phyloP scores from a whole-genome alignment of 1,284 basidiomycete genomes.

The Rhizopogon parksii region DNA sequence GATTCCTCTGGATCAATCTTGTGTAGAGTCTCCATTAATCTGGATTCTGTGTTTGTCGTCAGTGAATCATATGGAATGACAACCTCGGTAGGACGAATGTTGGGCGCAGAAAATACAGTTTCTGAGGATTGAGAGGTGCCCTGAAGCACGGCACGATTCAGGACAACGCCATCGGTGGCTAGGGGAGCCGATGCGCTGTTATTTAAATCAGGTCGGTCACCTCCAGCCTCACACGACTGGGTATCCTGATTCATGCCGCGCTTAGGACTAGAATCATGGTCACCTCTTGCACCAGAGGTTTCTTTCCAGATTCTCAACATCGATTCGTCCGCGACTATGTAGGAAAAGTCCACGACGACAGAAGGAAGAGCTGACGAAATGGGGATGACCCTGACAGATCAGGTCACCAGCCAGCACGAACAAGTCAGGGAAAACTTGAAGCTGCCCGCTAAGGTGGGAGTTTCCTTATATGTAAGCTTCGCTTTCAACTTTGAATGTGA shows the following conservation, averaged over 20 bases:
- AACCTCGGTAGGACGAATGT: constrained; percentile 29
- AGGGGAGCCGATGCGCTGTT: constrained; percentile 28
- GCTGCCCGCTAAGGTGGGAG: too few species aligned
- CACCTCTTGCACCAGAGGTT: constrained; percentile 37
- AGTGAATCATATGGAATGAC: constrained; percentile 32
- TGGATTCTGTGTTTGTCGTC: constrained; percentile 21
- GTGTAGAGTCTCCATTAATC: constrained; percentile 31
- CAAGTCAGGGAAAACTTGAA: too few species aligned
- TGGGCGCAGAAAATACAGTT: constrained; percentile 18
- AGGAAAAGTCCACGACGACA: neutral
- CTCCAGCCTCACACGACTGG: constrained; percentile 28
- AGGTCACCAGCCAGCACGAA: too few species aligned
- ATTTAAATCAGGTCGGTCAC: constrained; percentile 24
- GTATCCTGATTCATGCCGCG: constrained; percentile 23
- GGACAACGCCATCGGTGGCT: constrained; percentile 15
- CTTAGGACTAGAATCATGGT: constrained; percentile 10
- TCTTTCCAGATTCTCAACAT: constrained; percentile 55
- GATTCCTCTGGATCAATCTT: constrained; percentile 33
- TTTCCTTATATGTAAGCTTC: too few species aligned
- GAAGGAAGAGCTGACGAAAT: neutral
- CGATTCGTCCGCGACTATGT: neutral
- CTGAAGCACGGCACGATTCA: constrained; percentile 16
- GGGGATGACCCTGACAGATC: too few species aligned
- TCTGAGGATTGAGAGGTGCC: constrained; percentile 1
- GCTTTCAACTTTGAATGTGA: too few species aligned